phyloP scores from a whole-genome alignment of 1,284 basidiomycete genomes.

The Xerocomus amazonicus region DNA sequence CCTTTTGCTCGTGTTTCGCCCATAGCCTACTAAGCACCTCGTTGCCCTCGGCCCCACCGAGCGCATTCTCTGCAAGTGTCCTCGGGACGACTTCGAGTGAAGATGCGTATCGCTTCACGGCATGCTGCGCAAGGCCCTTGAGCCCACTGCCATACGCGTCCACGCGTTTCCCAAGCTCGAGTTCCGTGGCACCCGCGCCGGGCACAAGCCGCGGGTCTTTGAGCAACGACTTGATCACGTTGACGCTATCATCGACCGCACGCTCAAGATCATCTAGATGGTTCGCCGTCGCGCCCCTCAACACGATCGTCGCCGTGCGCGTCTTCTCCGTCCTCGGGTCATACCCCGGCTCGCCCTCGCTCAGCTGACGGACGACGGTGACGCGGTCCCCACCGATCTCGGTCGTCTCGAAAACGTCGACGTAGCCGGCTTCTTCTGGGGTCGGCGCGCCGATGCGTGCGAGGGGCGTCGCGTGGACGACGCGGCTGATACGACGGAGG shows the following conservation, averaged over 20 bases:
- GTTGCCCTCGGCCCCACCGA: slow-evolving; percentile 87
- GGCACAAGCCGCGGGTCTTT: slow-evolving; percentile 91
- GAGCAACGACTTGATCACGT: slow-evolving; percentile 91
- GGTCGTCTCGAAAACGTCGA: slow-evolving; percentile 92
- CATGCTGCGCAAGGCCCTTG: slow-evolving; percentile 92
- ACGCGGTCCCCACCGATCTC: slow-evolving; percentile 99
- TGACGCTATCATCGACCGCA: slow-evolving; percentile 95
- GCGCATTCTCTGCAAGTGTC: slow-evolving; percentile 93
- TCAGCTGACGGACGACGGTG: slow-evolving; percentile 91
- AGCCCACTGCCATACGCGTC: slow-evolving; percentile 86
- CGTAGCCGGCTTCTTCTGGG: slow-evolving; percentile 91
- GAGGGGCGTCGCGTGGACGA: slow-evolving; percentile 94
- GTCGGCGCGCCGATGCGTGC: slow-evolving; percentile 95
- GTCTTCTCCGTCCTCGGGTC: slow-evolving; percentile 62
- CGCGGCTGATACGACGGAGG: slow-evolving; percentile 88
- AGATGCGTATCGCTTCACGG: slow-evolving; percentile 86
- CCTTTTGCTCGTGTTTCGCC: slow-evolving; percentile 81
- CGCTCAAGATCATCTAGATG: slow-evolving; percentile 94
- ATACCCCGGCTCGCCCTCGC: slow-evolving; percentile 56
- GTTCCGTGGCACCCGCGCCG: slow-evolving; percentile 92
- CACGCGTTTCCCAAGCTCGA: slow-evolving; percentile 85
- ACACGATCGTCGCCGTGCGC: slow-evolving; percentile 88
- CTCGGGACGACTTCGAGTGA: slow-evolving; percentile 92
- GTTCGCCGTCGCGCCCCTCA: slow-evolving; percentile 96
- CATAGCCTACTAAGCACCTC: slow-evolving; percentile 87